Evolutionary conservation across 176 grass and related monocot species (phyloP).

Genomic region (barley (Hordeum vulgare)): MorexV3_pseudomolecules_assembly NC_058518.1:485151797-485152296

Average conservation of each 20-base stretch:
- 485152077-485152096: background rate
- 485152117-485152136: background rate
- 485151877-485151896: conserved; percentile 28
- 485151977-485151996: conserved; percentile 19
- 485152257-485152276: background rate
- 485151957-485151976: conserved; percentile 7
- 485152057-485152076: conserved; percentile 1
- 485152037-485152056: conserved; percentile 8
- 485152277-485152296: conserved; percentile 16
- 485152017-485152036: background rate
- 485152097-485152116: conserved; percentile 13
- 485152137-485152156: conserved; percentile 20
- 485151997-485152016: conserved; percentile 24
- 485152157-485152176: conserved; percentile 26
- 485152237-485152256: background rate
- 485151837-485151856: conserved; percentile 31
- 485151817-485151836: conserved; percentile 35
- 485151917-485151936: conserved; percentile 41
- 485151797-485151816: conserved; percentile 17
- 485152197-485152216: conserved; percentile 34
- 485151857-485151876: conserved; percentile 20
- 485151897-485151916: conserved; percentile 38
- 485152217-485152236: conserved; percentile 7
- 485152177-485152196: conserved; percentile 7
- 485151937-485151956: background rate